These are phyloP conservation scores for Nakaseomyces uthaithaninus DNA, from an alignment of 1,139 yeast genomes.

Conservation along the genomic window DNA sequence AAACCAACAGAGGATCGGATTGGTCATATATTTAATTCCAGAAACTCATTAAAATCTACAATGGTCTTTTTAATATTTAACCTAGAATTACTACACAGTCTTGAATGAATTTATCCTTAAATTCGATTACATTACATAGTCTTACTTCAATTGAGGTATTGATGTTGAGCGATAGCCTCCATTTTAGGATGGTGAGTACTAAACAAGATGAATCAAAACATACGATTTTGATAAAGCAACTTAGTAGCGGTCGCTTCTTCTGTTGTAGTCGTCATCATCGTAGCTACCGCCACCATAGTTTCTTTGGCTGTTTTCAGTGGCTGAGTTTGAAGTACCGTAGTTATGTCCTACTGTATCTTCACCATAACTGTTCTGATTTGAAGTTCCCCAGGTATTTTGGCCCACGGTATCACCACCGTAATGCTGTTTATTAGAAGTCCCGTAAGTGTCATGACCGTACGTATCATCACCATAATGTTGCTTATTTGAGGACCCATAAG, in stretches of 20 bases:
- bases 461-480: conserved; percentile 19
- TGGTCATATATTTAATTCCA: too few relatives aligned
- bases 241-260: conserved; percentile 14
- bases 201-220: too few relatives aligned
- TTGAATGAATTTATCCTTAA: too few relatives aligned
- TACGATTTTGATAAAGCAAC: background rate
- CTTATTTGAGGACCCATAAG: conserved; percentile 25
- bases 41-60: too few relatives aligned
- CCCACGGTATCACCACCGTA: conserved; percentile 17
- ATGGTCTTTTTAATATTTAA: too few relatives aligned
- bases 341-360: conserved; percentile 23
- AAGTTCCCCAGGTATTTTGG: conserved; percentile 8
- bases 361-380: conserved; percentile 17
- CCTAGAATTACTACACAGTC: too few relatives aligned
- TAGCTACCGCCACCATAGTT: conserved; percentile 25
- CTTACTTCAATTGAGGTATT: too few relatives aligned
- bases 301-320: conserved; percentile 15
- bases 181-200: too few relatives aligned
- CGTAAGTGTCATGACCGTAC: conserved; percentile 16
- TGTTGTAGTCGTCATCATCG: conserved; percentile 23
- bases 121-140: too few relatives aligned
- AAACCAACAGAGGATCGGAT: too few relatives aligned
- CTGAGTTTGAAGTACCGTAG: conserved; percentile 16
- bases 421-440: conserved; percentile 12
- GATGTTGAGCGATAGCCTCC: too few relatives aligned